phyloP scores from a whole-genome alignment of 495 filamentous ascomycete species.

The Neurospora sp. region DNA sequence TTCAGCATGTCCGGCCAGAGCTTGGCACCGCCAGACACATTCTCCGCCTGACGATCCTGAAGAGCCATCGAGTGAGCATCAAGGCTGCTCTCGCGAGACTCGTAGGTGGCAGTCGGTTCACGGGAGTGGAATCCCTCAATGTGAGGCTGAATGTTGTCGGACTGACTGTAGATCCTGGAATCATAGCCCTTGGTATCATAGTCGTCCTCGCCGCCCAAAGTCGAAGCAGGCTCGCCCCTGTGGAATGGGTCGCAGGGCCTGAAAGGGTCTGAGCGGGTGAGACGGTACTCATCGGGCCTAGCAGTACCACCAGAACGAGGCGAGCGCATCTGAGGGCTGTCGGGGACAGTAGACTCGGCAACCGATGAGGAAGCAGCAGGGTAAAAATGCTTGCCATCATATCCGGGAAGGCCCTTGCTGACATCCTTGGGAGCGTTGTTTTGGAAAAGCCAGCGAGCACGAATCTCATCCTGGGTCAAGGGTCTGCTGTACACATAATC shows the following conservation, averaged over 20 bases:
- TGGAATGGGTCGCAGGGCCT: constrained; percentile 18
- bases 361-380: constrained; percentile 32
- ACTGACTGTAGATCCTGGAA: constrained; percentile 10
- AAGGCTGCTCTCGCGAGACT: constrained; percentile 9
- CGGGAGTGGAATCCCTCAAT: background rate
- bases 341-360: constrained; percentile 17
- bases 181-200: constrained; percentile 11
- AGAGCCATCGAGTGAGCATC: constrained; percentile 8
- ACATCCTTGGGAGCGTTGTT: constrained; percentile 31
- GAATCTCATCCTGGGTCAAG: constrained; percentile 38
- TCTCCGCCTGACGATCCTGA: constrained; percentile 15
- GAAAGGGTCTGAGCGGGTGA: constrained; percentile 28
- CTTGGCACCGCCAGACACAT: constrained; percentile 12
- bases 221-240: constrained; percentile 6
- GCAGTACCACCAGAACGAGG: constrained; percentile 2
- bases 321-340: background rate
- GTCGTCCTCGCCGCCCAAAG: constrained; percentile 13
- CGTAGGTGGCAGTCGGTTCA: background rate
- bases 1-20: constrained; percentile 36
- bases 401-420: constrained; percentile 41
- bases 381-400: constrained; percentile 48
- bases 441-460: constrained; percentile 42
- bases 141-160: constrained; percentile 4
- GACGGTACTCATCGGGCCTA: constrained; percentile 8
- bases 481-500: constrained; percentile 39